Conservation (phyloP, 805 yeast species). For the Schwanniomyces pseudopolymorphus region DNA sequence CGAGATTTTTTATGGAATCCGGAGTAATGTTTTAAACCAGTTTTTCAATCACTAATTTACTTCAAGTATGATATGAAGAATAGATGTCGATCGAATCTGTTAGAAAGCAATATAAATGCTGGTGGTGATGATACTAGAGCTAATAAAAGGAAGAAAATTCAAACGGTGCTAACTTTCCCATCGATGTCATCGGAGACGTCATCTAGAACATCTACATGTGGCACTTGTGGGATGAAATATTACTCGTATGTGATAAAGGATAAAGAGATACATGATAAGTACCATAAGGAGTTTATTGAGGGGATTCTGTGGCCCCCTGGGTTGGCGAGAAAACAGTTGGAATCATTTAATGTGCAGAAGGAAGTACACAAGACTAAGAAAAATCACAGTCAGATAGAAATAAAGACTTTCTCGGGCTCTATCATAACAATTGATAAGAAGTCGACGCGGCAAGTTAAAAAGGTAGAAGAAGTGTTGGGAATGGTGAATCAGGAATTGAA, state of each 20-base stretch:
- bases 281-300: conserved; percentile 48
- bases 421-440: conserved; percentile 22
- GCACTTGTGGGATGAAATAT: conserved; percentile 56
- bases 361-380: conserved; percentile 31
- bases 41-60: not conserved
- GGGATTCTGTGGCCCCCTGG: conserved; percentile 49
- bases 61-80: not conserved
- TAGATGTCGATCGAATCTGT: not conserved
- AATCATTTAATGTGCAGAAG: conserved; percentile 20
- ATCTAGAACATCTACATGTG: conserved; percentile 33
- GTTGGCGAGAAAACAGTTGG: conserved; percentile 7
- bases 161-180: conserved; percentile 15
- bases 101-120: not conserved
- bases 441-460: conserved; percentile 20
- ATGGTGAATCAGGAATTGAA: conserved; percentile 60
- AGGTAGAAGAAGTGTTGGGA: conserved; percentile 36
- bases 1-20: not conserved
- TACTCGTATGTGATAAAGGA: conserved; percentile 41
- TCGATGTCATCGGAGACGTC: conserved; percentile 2
- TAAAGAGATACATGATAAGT: conserved; percentile 46
- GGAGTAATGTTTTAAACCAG: not conserved
- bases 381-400: conserved; percentile 16
- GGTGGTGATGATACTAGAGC: not conserved
- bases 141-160: conserved; percentile 10
- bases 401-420: conserved; percentile 10